Percentiles rank a stretch among this genome's conserved stretches.
These are phyloP conservation scores for Sphaerulina vaccinii DNA, from an alignment of 2,329 filamentous ascomycete genomes.

Conservation along the genomic window DNA sequence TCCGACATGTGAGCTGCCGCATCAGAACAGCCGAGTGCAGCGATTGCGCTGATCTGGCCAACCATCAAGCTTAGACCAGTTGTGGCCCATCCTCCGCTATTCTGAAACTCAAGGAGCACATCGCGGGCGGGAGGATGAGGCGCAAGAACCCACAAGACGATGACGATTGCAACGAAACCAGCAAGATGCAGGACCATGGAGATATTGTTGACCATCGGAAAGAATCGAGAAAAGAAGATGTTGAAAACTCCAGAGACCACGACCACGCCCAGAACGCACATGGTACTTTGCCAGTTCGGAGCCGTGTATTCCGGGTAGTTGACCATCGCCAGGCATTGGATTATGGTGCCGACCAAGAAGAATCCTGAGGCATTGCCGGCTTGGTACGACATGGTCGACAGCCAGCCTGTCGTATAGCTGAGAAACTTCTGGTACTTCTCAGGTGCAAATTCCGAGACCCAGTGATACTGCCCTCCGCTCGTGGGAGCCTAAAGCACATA, in stretches of 20 bases:
- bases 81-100: slow-evolving; percentile 31
- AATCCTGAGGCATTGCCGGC: slow-evolving; percentile 26
- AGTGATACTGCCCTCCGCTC: slow-evolving; percentile 27
- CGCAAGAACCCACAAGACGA: slow-evolving; percentile 22
- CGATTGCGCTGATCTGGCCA: slow-evolving; percentile 30
- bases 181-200: slow-evolving; percentile 22
- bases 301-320: slow-evolving; percentile 21
- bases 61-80: slow-evolving; percentile 32
- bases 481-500: slow-evolving; percentile 27
- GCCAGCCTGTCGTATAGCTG: slow-evolving; percentile 29
- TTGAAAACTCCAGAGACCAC: slow-evolving; percentile 25
- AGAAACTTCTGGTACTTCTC: slow-evolving; percentile 27
- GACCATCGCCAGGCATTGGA: slow-evolving; percentile 24
- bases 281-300: slow-evolving; percentile 23
- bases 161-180: slow-evolving; percentile 23
- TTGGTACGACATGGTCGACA: slow-evolving; percentile 23
- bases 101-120: slow-evolving; percentile 32
- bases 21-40: slow-evolving; percentile 24
- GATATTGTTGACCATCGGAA: slow-evolving; percentile 24
- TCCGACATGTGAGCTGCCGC: slow-evolving; percentile 26
- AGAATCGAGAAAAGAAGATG: slow-evolving; percentile 21
- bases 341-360: slow-evolving; percentile 25
- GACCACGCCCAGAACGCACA: slow-evolving; percentile 23
- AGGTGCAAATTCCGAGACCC: slow-evolving; percentile 44
- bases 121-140: slow-evolving; percentile 29